Percentiles rank a stretch among this genome's conserved stretches.
These are phyloP conservation scores for Brassica balearica DNA, from an alignment of 441 rosid species.

Conservation along the genomic window DNA sequence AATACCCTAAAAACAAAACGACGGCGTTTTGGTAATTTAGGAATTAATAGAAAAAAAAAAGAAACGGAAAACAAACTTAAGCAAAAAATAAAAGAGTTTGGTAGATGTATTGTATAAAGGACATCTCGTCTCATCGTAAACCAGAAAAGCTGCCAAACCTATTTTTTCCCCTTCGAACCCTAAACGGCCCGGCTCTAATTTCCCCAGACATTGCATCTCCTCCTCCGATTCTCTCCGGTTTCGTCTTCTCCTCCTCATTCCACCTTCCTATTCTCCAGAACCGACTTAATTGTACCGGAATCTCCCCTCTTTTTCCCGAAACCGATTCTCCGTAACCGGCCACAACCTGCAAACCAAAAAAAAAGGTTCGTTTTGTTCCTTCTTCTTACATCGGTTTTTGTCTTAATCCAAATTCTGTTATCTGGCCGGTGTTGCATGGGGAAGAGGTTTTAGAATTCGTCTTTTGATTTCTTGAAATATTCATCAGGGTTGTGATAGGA, in stretches of 20 bases:
- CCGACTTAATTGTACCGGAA: slow-evolving; percentile 30
- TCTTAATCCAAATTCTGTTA: background rate
- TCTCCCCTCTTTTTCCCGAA: slow-evolving; percentile 18
- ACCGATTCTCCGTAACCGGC: slow-evolving; percentile 43
- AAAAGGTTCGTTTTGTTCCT: slow-evolving; percentile 15
- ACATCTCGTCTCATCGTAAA: slow-evolving; percentile 22
- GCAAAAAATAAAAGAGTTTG: slow-evolving; percentile 33
- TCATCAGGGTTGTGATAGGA: background rate
- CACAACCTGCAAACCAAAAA: slow-evolving; percentile 35
- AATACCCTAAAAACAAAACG: background rate
- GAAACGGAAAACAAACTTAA: slow-evolving; percentile 33
- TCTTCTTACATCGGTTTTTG: background rate
- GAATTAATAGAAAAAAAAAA: background rate
- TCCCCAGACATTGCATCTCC: slow-evolving; percentile 23
- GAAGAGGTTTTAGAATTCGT: background rate
- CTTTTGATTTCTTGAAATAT: background rate
- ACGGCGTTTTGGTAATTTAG: background rate
- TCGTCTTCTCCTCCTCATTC: slow-evolving; percentile 14
- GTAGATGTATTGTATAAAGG: slow-evolving; percentile 13
- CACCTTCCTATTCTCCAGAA: slow-evolving; percentile 13
- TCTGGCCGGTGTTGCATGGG: slow-evolving; percentile 13
- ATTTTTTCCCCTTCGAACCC: slow-evolving; percentile 21
- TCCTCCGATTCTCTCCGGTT: background rate
- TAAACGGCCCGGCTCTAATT: slow-evolving; percentile 26
- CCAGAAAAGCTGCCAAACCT: slow-evolving; percentile 47